phyloP scores from a whole-genome alignment of 129 eudicot genomes.

The Smallanthus sonchifolius region DNA sequence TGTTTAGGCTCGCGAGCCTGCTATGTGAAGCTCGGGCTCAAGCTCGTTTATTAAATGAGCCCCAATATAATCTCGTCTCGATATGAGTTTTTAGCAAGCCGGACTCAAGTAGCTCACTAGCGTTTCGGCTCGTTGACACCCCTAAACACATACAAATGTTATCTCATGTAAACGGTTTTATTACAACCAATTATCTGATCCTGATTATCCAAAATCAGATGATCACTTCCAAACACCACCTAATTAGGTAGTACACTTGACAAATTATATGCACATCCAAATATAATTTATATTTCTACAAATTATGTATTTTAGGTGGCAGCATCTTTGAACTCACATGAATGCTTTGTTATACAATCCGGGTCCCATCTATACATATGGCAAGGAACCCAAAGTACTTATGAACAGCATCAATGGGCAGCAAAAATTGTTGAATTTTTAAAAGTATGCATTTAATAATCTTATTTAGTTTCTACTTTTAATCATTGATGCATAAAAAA shows the following conservation, averaged over 20 bases:
- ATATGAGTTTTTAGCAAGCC: too few relatives aligned
- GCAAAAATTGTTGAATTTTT: conserved; percentile 77
- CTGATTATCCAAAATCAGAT: not conserved
- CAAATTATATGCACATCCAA: not conserved
- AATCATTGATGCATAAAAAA: not conserved
- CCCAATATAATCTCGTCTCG: too few relatives aligned
- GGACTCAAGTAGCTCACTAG: too few relatives aligned
- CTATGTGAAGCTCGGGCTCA: too few relatives aligned
- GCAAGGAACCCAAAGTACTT: conserved; percentile 85
- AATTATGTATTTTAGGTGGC: conserved; percentile 48
- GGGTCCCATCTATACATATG: conserved; percentile 77
- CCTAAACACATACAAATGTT: too few relatives aligned
- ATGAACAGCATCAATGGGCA: conserved; percentile 85
- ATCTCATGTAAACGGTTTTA: too few relatives aligned
- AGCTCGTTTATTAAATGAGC: too few relatives aligned
- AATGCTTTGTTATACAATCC: conserved; percentile 77
- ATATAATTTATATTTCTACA: not conserved
- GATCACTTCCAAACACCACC: not conserved
- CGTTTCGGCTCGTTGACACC: too few relatives aligned
- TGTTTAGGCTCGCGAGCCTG: too few relatives aligned
- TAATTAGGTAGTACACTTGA: not conserved
- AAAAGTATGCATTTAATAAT: conserved; percentile 47
- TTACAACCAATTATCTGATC: not conserved
- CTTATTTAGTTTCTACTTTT: not conserved
- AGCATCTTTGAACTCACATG: conserved; percentile 66